A percentile compares a stretch with the other conserved stretches of the same genome.
These are phyloP conservation scores for Hyaloscypha finlandica DNA, from an alignment of 495 filamentous ascomycete genomes.

Conservation along the genomic window DNA sequence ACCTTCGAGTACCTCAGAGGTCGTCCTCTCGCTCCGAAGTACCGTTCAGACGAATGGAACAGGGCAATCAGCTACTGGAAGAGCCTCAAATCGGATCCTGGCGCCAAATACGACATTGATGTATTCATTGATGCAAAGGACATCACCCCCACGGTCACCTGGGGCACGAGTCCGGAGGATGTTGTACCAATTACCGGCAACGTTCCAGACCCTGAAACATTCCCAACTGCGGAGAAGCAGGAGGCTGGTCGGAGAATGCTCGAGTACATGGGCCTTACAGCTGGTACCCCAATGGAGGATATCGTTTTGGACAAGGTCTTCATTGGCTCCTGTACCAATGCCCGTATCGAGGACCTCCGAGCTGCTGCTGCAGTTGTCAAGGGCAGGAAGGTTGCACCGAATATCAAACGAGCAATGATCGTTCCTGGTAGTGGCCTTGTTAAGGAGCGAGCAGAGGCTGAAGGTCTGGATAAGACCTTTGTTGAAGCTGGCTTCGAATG, in stretches of 20 bases:
- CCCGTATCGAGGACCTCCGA: conserved; percentile 93
- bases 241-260: conserved; percentile 76
- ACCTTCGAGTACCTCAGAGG: conserved; percentile 96
- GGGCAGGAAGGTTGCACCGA: conserved; percentile 80
- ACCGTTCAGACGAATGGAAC: conserved; percentile 85
- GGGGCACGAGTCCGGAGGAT: conserved; percentile 97
- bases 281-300: conserved; percentile 88
- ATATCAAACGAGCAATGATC: conserved; percentile 92
- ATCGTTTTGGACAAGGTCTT: conserved; percentile 93
- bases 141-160: conserved; percentile 90
- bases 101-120: conserved; percentile 83
- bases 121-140: conserved; percentile 89
- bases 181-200: conserved; percentile 89
- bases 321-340: conserved; percentile 97
- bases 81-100: conserved; percentile 79
- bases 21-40: conserved; percentile 81
- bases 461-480: conserved; percentile 93
- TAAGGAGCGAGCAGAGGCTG: conserved; percentile 88
- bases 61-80: conserved; percentile 88
- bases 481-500: conserved; percentile 92
- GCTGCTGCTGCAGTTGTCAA: conserved; percentile 83
- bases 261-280: conserved; percentile 91
- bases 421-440: conserved; percentile 95
- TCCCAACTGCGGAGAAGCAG: conserved; percentile 75
- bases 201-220: conserved; percentile 87